Evolutionary conservation across 2,329 filamentous ascomycete species (phyloP), one percentile per base, ranked within the genome.

Genomic region (Alternaria alternata): DNA sequence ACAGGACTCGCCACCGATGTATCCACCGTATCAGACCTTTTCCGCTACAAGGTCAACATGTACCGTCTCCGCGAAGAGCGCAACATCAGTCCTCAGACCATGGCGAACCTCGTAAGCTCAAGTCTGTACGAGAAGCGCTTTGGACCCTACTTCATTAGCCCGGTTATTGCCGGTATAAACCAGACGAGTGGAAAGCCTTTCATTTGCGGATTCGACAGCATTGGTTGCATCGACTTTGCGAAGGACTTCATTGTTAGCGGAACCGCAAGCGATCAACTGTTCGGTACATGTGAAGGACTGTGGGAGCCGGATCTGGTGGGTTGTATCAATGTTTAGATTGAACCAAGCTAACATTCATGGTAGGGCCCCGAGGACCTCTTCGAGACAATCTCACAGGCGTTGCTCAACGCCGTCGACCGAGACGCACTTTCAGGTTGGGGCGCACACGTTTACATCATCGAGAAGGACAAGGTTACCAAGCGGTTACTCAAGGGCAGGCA

Each of bases 41-140:
- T 99, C 88, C 93, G 95, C 78, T 98, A 97, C 89, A 99, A 99
- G 87, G 93, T 96, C 81, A 99, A 99, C 88, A 96, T 99, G 92
- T 99, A 99, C 88, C 92, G 95, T 68, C 88, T 99, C 76, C 92
- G 95, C 76, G 95, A 99, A 86, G 95, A 99, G 86, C 93, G 95
- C 78, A 87, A 93, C 85, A 98, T 99, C 81, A 90, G 92, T 57
- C 95, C 95, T 46, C 88, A 91, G 79, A 99, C 95, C 60, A 93
- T 99, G 83, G 94, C 95, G 80, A 97, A 99, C 85, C 88, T 99
- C 69, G 94, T 99, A 75, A 92, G 88, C 62, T 76, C 72, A 70
- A 91, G 89, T 70, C 87, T 99, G 76, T 99, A 99, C 84, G 95
- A 99, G 88, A 88, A 88, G 76, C 89, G 95, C 73, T 99, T 99